Base-by-base conservation (phyloP, 2,329 filamentous ascomycete species). In the Clonostachys rhizophaga region DNA sequence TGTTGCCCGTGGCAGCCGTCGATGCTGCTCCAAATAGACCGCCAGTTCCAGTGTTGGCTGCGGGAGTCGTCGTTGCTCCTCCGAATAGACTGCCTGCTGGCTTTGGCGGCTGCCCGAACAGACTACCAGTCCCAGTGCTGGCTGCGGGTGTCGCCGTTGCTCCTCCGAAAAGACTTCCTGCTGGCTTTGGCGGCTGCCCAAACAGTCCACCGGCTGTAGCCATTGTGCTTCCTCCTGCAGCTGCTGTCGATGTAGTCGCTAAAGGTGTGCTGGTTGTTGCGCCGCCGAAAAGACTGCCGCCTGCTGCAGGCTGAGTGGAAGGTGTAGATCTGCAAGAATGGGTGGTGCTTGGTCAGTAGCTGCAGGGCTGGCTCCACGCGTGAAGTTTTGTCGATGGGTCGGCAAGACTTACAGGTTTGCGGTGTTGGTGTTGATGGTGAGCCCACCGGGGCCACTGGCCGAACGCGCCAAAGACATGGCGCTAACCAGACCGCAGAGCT, bases 401-500 rank as follows among this genome's bases (percentile, higher is more conserved):
- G 24, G 24, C 24, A 10, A 45, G 40, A 34, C 30, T 40, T 42
- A 68, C 66, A 63, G 54, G 73, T 83, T 84, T 52, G 81, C 81
- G 49, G 77, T 70, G 53, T 73, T 75, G 16, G 80, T 83, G 65
- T 84, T 85, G 66, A 84, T 84, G 58, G 76, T 81, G 53, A 84
- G 71, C 59, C 77, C 79, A 53, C 71, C 76, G 51, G 79, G 79
- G 57, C 76, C 79, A 62, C 79, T 82, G 49, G 76, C 75, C 55
- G 79, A 83, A 62, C 79, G 73, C 49, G 71, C 72, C 59, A 78
- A 64, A 60, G 74, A 72, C 74, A 77, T 77, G 24, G 24, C 24
- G 24, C 47, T 52, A 58, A 52, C 49, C 48, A 53, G 43, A 10
- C 24, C 24, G 24, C 24, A 30, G 9, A 30, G 24, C 24, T 30